Evolutionary conservation across 495 filamentous ascomycete species (phyloP), one percentile per base, ranked within the genome.

Genomic region (Penicillium soppii): DNA sequence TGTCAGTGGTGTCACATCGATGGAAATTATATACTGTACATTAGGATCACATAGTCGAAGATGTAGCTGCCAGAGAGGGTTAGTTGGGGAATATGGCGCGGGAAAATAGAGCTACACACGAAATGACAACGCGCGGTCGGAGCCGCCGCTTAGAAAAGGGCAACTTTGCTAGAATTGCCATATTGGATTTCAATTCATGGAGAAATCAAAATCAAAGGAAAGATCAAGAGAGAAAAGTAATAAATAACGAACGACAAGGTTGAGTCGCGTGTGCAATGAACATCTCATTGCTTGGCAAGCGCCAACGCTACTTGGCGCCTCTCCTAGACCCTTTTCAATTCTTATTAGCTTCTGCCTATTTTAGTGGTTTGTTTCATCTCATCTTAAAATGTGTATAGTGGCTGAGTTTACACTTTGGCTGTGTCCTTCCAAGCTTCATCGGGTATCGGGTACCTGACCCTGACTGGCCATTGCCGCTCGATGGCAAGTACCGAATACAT

Each of bases 31-130:
- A n/a, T n/a, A n/a, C n/a, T n/a, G n/a, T 59, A 85, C 78, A 87
- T 58, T 43, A 88, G 77, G 44, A 87, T 81, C 32, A 83, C 71
- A 76, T 87, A 88, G 73, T 87, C 85, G 43, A 84, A 65, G 40
- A 86, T 79, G 59, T 88, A 88, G 59, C 82, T 86, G 52, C 13
- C 8, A 23, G 15, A 2, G 29, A 6, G 13, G 26, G 48, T 56
- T 42, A 55, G 54, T 51, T 22, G 7, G 15, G 32, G 22, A 47
- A 46, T 13, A 22, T 13, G n/a, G n/a, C 42, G 13, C 43, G 42
- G 27, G 45, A 38, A 46, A 35, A 33, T 17, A 36, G 17, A 33
- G 22, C 27, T n/a, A 70, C 78, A 44, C 58, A 82, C 78, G 78
- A 80, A 41, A 81, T 69, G n/a, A 82, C 59, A 39, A 80, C 69